Percentiles rank a stretch among this genome's conserved stretches.
Conservation (phyloP, 1,139 yeast species). For the Hyphopichia khmerensis region DNA sequence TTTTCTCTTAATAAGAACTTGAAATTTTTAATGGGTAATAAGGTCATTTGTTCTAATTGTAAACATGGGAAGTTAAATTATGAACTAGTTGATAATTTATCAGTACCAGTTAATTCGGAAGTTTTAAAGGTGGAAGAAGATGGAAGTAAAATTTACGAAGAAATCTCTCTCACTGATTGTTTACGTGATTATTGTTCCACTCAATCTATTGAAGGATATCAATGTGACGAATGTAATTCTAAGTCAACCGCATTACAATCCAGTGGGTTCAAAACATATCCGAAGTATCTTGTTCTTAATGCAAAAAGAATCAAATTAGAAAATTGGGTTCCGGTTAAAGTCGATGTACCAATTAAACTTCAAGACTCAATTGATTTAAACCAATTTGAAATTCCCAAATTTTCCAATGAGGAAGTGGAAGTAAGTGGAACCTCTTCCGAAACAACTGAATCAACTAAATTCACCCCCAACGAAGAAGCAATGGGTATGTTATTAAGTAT, state of each 20-base stretch:
- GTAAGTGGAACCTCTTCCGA: constrained; percentile 19
- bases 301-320: constrained; percentile 79
- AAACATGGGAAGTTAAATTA: constrained; percentile 55
- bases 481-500: constrained; percentile 60
- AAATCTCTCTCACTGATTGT: constrained; percentile 53
- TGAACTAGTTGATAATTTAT: constrained; percentile 66
- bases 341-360: constrained; percentile 67
- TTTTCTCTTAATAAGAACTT: constrained; percentile 48
- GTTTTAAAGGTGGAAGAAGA: constrained; percentile 34
- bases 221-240: constrained; percentile 60
- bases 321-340: constrained; percentile 88
- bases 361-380: constrained; percentile 46
- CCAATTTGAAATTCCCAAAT: constrained; percentile 27
- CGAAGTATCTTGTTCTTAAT: constrained; percentile 67
- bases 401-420: constrained; percentile 40
- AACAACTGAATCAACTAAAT: constrained; percentile 16
- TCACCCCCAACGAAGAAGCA: constrained; percentile 56
- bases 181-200: constrained; percentile 44
- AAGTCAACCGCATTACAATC: constrained; percentile 46
- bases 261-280: constrained; percentile 60
- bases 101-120: constrained; percentile 56
- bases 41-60: constrained; percentile 64
- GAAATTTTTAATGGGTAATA: constrained; percentile 64
- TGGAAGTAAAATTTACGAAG: constrained; percentile 46
- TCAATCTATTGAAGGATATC: constrained; percentile 63